These are phyloP conservation scores for Xylariaceae sp. DNA, from an alignment of 2,329 filamentous ascomycete genomes.

Conservation along the genomic window DNA sequence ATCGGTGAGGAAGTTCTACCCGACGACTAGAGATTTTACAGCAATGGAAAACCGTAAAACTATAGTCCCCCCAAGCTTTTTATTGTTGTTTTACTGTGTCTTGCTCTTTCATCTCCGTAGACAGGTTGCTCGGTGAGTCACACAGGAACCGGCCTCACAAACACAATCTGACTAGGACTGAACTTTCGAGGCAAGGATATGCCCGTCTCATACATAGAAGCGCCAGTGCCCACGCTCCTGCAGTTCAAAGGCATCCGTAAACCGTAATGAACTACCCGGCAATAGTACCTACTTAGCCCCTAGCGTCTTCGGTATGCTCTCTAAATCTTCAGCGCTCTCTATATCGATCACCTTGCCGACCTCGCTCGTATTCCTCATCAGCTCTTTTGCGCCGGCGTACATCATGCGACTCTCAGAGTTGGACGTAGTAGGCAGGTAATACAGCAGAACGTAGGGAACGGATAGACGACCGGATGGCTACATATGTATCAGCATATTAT, in stretches of 20 bases:
- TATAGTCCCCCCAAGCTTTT: not conserved
- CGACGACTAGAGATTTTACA: constrained; percentile 41
- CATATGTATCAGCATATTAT: constrained; percentile 8
- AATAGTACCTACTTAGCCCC: constrained; percentile 40
- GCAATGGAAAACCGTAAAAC: constrained; percentile 12
- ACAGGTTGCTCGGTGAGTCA: not conserved
- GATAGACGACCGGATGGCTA: constrained; percentile 79
- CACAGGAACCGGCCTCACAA: not conserved
- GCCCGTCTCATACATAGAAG: not conserved
- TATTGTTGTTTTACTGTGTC: not conserved
- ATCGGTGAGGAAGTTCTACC: constrained; percentile 63
- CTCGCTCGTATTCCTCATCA: constrained; percentile 92
- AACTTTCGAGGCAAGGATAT: not conserved
- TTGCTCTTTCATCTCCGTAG: not conserved
- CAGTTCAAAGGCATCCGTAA: not conserved
- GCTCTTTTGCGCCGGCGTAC: constrained; percentile 93
- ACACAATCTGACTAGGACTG: not conserved
- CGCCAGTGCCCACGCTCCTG: not conserved
- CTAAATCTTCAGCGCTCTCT: constrained; percentile 77
- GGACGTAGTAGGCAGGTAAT: constrained; percentile 92
- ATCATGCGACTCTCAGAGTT: constrained; percentile 88
- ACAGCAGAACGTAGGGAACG: constrained; percentile 92
- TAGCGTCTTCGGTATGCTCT: constrained; percentile 75
- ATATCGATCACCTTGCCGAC: constrained; percentile 89
- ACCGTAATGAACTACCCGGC: not conserved